Conservation (phyloP, 2,329 filamentous ascomycete genomes). For the Fusarium sp. region DNA sequence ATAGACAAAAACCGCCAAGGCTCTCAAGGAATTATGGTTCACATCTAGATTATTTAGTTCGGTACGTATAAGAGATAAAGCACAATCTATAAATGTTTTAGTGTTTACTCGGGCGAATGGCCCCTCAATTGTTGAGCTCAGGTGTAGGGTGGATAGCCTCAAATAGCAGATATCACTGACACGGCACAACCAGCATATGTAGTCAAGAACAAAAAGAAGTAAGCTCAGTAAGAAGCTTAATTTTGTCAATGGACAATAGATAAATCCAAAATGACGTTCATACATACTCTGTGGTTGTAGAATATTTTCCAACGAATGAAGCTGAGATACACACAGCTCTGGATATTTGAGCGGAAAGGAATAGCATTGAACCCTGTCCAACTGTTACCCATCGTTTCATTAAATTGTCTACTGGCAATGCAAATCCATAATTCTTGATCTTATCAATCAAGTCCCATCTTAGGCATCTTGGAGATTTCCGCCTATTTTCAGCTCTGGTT, state of each 20-base stretch:
- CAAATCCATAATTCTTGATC: background rate
- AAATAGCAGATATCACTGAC: background rate
- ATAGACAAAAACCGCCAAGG: background rate
- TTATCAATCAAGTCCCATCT: background rate
- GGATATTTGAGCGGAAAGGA: too few species aligned
- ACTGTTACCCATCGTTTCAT: accelerated
- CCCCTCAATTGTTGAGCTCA: background rate
- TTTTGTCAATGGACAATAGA: too few species aligned
- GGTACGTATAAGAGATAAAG: background rate
- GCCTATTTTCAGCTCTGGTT: background rate
- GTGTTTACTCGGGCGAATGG: background rate
- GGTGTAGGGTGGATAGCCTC: background rate
- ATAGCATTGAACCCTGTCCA: too few species aligned
- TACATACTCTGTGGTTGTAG: background rate
- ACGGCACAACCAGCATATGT: background rate
- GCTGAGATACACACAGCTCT: background rate
- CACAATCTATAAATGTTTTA: background rate
- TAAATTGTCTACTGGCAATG: background rate
- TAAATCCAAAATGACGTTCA: background rate
- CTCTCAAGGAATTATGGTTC: background rate
- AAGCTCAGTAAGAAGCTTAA: too few species aligned
- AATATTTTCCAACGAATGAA: background rate
- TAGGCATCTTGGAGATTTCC: background rate
- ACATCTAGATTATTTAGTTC: background rate
- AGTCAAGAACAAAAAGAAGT: background rate